Evolutionary conservation across 208 protist genomes (phyloP).

Genomic region (Leishmania major): DNA sequence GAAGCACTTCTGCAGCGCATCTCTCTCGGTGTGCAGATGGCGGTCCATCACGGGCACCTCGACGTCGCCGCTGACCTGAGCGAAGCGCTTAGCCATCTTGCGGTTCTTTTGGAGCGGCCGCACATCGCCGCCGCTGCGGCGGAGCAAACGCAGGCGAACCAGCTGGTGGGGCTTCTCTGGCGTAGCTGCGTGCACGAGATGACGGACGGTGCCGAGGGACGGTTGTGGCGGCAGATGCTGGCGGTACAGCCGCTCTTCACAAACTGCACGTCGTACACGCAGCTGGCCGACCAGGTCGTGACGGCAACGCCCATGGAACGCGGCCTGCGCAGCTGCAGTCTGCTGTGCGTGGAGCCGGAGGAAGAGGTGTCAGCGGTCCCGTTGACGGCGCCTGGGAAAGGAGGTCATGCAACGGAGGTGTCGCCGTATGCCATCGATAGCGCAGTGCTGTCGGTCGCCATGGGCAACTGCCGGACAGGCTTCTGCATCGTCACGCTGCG

Average conservation of each 20-base stretch:
- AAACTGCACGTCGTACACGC: constrained; percentile 7
- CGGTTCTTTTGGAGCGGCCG: constrained; percentile 31
- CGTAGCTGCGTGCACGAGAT: constrained; percentile 14
- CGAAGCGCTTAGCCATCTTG: constrained; percentile 30
- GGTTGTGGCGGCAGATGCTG: constrained; percentile 24
- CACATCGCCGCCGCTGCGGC: constrained; percentile 31
- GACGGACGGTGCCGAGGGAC: constrained; percentile 22
- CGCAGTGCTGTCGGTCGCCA: constrained; percentile 29
- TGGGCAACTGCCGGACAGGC: neutral
- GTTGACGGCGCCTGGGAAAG: neutral
- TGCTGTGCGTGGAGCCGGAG: constrained; percentile 23
- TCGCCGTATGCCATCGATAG: constrained; percentile 28
- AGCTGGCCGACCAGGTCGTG: constrained; percentile 4
- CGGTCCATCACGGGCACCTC: constrained; percentile 25
- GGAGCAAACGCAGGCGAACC: constrained; percentile 28
- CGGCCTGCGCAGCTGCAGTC: constrained; percentile 21
- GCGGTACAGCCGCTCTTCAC: constrained; percentile 13
- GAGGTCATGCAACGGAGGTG: constrained; percentile 6
- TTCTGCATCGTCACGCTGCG: constrained; percentile 55
- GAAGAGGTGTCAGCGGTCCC: neutral
- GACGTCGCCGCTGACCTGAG: constrained; percentile 26
- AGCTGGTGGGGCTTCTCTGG: constrained; percentile 23
- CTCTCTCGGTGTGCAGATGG: constrained; percentile 18
- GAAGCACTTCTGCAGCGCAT: constrained; percentile 18
- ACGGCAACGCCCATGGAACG: constrained; percentile 24